Base-by-base conservation (phyloP, 495 filamentous ascomycete genomes). In the Lophiotrema nucula region DNA sequence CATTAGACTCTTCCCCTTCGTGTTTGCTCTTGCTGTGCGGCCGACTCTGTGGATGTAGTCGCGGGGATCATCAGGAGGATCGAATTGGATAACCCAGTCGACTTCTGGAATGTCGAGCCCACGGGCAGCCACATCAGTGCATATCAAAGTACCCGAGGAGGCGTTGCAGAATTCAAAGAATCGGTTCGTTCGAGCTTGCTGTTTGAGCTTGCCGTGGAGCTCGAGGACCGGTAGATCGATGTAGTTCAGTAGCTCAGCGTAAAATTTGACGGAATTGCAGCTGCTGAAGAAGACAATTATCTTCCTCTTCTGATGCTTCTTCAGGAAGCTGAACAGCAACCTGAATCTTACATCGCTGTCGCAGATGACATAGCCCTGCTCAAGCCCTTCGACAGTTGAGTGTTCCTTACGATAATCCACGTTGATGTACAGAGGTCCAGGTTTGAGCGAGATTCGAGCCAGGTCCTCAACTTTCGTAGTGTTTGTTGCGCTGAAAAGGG, bases 81-180 rank as follows among this genome's bases (percentile, higher is more conserved):
- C 93, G 66, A 92, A 95, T 74, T 96, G 24, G 54, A 96, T 83
- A 56, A 97, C 96, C 85, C 88, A 97, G 76, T 96, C 91, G 15
- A 97, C 91, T 13, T 84, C 83, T 0, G 90, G 92, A 58, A 97
- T 96, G 80, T 98, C 93, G 31, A 98, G 75, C 26, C 93, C 93
- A 62, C 93, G 77, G 6, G 93, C 95, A 33, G 95, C 93, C 58
- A 98, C 95, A 67, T 98, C 93, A 0, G 95, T 98, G 73, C 91
- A 96, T 62, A 98, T 91, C 37, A 98, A 73, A 3, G 88, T 95
- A 10, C 93, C 93, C 48, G 88, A 85, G 52, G 81, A 86, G 5
- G 93, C 92, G 70, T 98, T 98, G 74, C 88, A 91, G 77, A 97
- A 98, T 65, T 97, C 92, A 73, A 97, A 98, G 74, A 98, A 98